Percentiles rank a stretch among this genome's conserved stretches.
These are phyloP conservation scores for Clonostachys rhizophaga DNA, from an alignment of 2,329 filamentous ascomycete genomes.

Conservation along the genomic window DNA sequence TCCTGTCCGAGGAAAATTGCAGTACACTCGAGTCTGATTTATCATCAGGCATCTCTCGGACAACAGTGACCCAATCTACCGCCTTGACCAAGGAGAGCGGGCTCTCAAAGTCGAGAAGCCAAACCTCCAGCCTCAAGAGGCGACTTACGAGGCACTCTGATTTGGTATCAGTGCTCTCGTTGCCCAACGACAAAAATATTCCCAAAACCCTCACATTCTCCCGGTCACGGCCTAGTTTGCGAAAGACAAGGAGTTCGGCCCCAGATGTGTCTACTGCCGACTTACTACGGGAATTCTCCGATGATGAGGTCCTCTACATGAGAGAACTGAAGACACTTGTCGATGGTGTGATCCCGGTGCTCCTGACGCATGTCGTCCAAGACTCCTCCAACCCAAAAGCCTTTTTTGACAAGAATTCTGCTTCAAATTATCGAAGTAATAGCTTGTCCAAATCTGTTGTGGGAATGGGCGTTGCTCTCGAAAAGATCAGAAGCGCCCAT, in stretches of 20 bases:
- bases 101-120: conserved; percentile 29
- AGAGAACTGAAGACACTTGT: conserved; percentile 90
- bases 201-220: conserved; percentile 63
- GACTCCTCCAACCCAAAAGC: conserved; percentile 52
- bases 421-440: conserved; percentile 18
- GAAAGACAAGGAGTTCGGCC: conserved; percentile 64
- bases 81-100: conserved; percentile 40
- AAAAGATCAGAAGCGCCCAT: conserved; percentile 78
- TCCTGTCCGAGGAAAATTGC: conserved; percentile 45
- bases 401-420: conserved; percentile 57
- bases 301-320: conserved; percentile 84
- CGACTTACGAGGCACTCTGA: conserved; percentile 89
- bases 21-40: conserved; percentile 42
- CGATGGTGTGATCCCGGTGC: conserved; percentile 89
- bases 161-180: conserved; percentile 84
- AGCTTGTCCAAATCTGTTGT: conserved; percentile 81
- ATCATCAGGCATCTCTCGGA: conserved; percentile 39
- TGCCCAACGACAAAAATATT: conserved; percentile 53
- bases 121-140: conserved; percentile 57
- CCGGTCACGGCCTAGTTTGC: conserved; percentile 72
- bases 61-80: conserved; percentile 49
- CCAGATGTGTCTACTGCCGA: conserved; percentile 68
- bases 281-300: conserved; percentile 72
- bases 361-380: conserved; percentile 79
- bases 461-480: conserved; percentile 86